Conservation (phyloP, 2,329 filamentous ascomycete species). For the Trichoderma sp. region DNA sequence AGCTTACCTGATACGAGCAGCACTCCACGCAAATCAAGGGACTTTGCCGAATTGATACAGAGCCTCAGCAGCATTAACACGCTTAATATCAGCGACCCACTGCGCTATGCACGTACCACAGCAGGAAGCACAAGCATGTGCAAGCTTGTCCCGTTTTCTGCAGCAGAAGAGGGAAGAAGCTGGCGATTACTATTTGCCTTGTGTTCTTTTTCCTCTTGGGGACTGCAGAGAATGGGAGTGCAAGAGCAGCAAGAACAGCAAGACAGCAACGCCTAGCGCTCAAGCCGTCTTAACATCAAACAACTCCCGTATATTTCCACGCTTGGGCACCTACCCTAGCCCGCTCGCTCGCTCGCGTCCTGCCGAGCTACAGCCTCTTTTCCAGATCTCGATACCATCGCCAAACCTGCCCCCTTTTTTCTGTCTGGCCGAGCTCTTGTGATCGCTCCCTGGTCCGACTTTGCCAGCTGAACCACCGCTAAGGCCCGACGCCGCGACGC, state of each 20-base stretch:
- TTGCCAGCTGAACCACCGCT: slow-evolving; percentile 23
- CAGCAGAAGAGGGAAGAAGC: neutral
- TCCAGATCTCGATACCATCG: neutral
- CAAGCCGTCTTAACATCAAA: neutral
- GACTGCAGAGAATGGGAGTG: neutral
- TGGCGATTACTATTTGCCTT: neutral
- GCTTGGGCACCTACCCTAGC: neutral
- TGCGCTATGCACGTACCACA: neutral
- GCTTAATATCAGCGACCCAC: slow-evolving; percentile 6
- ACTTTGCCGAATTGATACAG: neutral
- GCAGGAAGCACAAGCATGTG: neutral
- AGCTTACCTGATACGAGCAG: neutral
- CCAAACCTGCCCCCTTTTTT: slow-evolving; percentile 15
- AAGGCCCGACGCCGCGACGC: slow-evolving; percentile 1
- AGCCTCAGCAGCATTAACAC: slow-evolving; percentile 8
- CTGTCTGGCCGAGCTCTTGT: slow-evolving; percentile 15
- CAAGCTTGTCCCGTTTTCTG: neutral
- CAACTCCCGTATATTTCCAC: neutral
- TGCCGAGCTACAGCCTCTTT: neutral
- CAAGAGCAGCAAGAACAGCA: neutral
- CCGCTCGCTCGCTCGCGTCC: neutral
- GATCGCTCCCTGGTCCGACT: slow-evolving; percentile 9
- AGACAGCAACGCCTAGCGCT: neutral
- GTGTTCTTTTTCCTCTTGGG: neutral
- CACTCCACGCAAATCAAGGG: neutral